Evolutionary conservation across 306 rosid genomes (phyloP), one percentile per base, ranked within the genome.

Genomic region (Fragaria iinumae): DNA sequence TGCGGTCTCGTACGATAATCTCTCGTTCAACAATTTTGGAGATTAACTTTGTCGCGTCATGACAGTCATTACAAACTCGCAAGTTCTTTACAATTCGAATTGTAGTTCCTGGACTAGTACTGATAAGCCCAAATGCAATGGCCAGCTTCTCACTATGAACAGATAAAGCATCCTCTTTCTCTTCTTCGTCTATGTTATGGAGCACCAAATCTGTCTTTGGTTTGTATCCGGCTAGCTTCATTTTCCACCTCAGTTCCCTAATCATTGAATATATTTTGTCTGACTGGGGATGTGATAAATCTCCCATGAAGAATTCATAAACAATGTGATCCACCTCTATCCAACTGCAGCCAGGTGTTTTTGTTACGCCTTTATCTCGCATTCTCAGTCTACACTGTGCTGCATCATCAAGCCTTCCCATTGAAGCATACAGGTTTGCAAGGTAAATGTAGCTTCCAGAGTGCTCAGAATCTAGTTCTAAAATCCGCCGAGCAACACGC

Each of bases 141-240:
- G 65, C 65, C 18, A 25, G 65, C 16, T 25, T 59, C 65, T 59
- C 65, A 25, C 65, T 59, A 25, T 59, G 65, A 59, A 59, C 65
- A 23, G 65, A 23, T 59, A 59, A 59, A 59, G 65, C 65, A 4
- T 59, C 36, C 34, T 59, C 65, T 59, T 59, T 59, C 17, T 59
- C 36, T 59, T 59, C 65, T 59, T 59, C 34, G 65, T 59, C 38
- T 23, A 59, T 59, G 65, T 59, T 59, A 25, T 59, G 65, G 25
- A 59, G 36, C 65, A 59, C 65, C 65, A 59, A 34, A 25, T 59
- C 65, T 59, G 38, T 59, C 65, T 25, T 23, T 25, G 65, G 65
- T 59, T 25, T 59, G 36, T 59, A 25, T 59, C 65, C 36, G 5
- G 65, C 34, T 23, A 59, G 65, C 36, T 25, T 23, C 65, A 23